Evolutionary conservation across 2,329 filamentous ascomycete species (phyloP), one percentile per base, ranked within the genome.

Genomic region (Pestalotiopsis sp.): DNA sequence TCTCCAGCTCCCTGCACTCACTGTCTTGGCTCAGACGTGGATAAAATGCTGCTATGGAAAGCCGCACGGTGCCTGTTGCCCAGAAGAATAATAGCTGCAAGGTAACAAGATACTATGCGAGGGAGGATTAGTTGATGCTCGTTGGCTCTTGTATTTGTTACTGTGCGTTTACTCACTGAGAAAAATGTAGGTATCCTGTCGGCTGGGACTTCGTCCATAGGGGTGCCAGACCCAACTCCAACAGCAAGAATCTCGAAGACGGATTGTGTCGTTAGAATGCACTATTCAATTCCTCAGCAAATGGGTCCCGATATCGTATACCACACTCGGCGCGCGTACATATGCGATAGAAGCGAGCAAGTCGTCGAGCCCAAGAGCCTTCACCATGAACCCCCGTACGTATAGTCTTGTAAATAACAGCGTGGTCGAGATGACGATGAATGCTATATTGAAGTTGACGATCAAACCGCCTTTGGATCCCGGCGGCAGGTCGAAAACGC

Each of bases 11-110:
- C 20, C 9, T 20, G 23, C 56, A 63, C 77, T 70, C 72, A 80
- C 80, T 76, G 23, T 80, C 77, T 70, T 76, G 77, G 65, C 70
- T 74, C n/a, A 81, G 73, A 20, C 79, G 76, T 9, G 77, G 76
- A 20, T 81, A 69, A 68, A 81, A 80, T 4, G 77, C 75, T 9
- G 78, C 72, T 41, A 81, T 79, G 2, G 79, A 74, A n/a, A 81
- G 67, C 52, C 79, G 74, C 27, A 80, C 75, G 3, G 78, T 68
- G 13, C 77, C 78, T 0, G 78, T 74, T 1, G 69, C 74, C 68
- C 78, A 73, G 66, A 81, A 78, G 69, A 77, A 78, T 31, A 79
- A 45, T 13, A 77, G 68, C 12, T 67, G 73, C 57, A 74, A 72
- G 27, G 70, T 72, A 7, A 56, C 41, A 9, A 76, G 25, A 49